Evolutionary conservation across 2,329 filamentous ascomycete species (phyloP), one percentile per base, ranked within the genome.

Genomic region (Reticulascus tulasneorum): DNA sequence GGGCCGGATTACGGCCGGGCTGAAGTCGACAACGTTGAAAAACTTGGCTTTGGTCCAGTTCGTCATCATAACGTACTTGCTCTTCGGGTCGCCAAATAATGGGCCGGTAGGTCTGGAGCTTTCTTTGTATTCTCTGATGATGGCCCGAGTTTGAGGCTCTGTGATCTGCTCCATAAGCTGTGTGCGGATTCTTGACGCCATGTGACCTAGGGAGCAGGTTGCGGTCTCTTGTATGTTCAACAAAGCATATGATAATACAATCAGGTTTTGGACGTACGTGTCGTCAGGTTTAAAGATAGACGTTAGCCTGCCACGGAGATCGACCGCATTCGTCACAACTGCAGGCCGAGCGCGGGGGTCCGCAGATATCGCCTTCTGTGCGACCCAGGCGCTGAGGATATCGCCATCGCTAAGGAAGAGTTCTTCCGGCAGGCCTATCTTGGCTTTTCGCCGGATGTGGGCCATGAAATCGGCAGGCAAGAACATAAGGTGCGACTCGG

Each of bases 361-460:
- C 15, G 20, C 20, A 51, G 39, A 51, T 34, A 50, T 47, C 33
- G 50, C 51, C 13, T 55, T 52, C 15, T 53, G 56, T 17, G 49
- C 39, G 46, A 47, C 53, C 58, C 62, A 68, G 0, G 63, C 59
- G 5, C 46, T 38, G 2, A 69, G 45, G 7, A 67, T 39, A 29
- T 67, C 64, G 19, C 53, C 46, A 21, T 66, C 60, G 26, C 54
- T 62, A n/a, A 67, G 15, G 33, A 63, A 67, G n/a, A n/a, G n/a
- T n/a, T n/a, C n/a, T n/a, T n/a, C n/a, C n/a, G n/a, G n/a, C n/a
- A n/a, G n/a, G n/a, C n/a, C n/a, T n/a, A n/a, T n/a, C n/a, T n/a
- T n/a, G n/a, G n/a, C n/a, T n/a, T n/a, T n/a, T n/a, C n/a, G n/a
- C n/a, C n/a, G n/a, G n/a, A n/a, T n/a, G n/a, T n/a, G n/a, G n/a